A percentile compares a stretch with the other conserved stretches of the same genome.
Conservation (phyloP, 106 monocot genomes). For the Apostasia ramifera region DNA sequence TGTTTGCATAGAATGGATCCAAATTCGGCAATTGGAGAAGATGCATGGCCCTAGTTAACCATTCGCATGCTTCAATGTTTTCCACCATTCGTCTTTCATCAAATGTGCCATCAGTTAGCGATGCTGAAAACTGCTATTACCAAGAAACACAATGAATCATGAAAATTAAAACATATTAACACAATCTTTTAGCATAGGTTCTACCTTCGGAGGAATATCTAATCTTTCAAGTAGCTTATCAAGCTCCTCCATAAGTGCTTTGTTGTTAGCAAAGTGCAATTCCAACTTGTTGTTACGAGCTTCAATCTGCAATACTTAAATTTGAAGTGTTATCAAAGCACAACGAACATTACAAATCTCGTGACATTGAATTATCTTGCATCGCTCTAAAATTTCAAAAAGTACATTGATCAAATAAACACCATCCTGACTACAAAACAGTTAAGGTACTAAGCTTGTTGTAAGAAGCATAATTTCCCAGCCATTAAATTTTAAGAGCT, state of each 20-base stretch:
- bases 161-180: not conserved
- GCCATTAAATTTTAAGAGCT: too few relatives aligned
- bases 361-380: too few relatives aligned
- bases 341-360: too few relatives aligned
- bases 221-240: constrained; percentile 72
- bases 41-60: constrained; percentile 71
- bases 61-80: constrained; percentile 93
- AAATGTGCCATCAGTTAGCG: constrained; percentile 71
- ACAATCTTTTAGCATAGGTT: not conserved
- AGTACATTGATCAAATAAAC: too few relatives aligned
- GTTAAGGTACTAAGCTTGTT: too few relatives aligned
- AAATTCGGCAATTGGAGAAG: constrained; percentile 58
- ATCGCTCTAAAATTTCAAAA: too few relatives aligned
- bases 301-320: constrained; percentile 67
- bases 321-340: not conserved
- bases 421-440: too few relatives aligned
- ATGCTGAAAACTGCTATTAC: constrained; percentile 61
- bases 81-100: constrained; percentile 74
- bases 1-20: constrained; percentile 74
- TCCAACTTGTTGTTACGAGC: constrained; percentile 90
- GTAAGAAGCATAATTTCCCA: too few relatives aligned
- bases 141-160: constrained; percentile 11
- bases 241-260: constrained; percentile 77
- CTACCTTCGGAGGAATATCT: constrained; percentile 68
- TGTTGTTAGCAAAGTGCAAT: constrained; percentile 79